Evolutionary conservation across 805 yeast genomes (phyloP), one percentile per base, ranked within the genome.

Genomic region (Scheffersomyces ergatensis): DNA sequence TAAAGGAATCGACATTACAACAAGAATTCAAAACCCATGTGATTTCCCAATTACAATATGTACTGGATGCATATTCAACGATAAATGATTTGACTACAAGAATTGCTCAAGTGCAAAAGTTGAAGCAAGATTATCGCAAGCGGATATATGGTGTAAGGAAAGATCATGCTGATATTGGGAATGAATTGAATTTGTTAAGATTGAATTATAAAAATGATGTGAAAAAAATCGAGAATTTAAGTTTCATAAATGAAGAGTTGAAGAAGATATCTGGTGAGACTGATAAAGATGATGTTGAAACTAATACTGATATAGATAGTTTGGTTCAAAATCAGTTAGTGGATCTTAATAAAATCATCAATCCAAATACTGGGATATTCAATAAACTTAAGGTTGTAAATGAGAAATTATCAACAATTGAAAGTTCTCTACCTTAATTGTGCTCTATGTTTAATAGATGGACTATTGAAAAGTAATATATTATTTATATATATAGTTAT

Each of bases 61-160:
- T 70, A 34, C 43, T 46, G 45, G 74, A 66, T 44, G 50, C 57
- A 12, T 70, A 67, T 46, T 58, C 69, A 8, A 60, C 57, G 33
- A 60, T 69, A 13, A 47, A 55, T 14, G 69, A 62, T 35, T 50
- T 70, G 11, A 47, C 59, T 1, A 48, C 46, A 23, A 59, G 58
- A n/a, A 60, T 70, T 6, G 30, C 36, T 5, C 50, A 50, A 16
- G 51, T 60, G 2, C 72, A 67, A 43, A 55, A 55, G 40, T 39
- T 50, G 40, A 70, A 70, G 43, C 60, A 63, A 39, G 60, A 55
- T 12, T 40, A 56, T 15, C 47, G 76, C 37, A 39, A 49, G 12
- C 49, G 53, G 35, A 64, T 67, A 5, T 54, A 51, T 37, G 61
- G 64, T n/a, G 36, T 67, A 14, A 46, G 60, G 38, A 46, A 57